Conservation (phyloP, 352 stramenopile genomes). For the Pythium periplocum region DNA sequence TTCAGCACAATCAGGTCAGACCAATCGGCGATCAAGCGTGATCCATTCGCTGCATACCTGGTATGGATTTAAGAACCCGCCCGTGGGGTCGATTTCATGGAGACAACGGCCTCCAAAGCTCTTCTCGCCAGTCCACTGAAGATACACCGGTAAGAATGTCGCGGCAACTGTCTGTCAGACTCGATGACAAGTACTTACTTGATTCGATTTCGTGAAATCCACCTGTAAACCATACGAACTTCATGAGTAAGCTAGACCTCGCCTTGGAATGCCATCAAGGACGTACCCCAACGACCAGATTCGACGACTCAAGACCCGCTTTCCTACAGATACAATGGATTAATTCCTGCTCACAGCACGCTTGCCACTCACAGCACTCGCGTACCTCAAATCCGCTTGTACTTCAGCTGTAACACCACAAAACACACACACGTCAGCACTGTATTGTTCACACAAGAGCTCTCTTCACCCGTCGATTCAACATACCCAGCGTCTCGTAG, state of each 20-base stretch:
- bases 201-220: constrained; percentile 70
- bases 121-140: constrained; percentile 54
- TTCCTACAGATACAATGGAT: constrained; percentile 3
- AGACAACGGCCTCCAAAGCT: constrained; percentile 55
- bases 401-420: constrained; percentile 30
- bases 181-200: constrained; percentile 14
- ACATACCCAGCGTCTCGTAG: constrained; percentile 51
- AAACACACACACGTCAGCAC: constrained; percentile 3
- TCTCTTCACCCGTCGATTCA: neutral
- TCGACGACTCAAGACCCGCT: constrained; percentile 61
- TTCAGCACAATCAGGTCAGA: constrained; percentile 12
- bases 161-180: neutral
- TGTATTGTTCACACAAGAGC: too few species aligned
- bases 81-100: constrained; percentile 49
- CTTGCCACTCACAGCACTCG: neutral
- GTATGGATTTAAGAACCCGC: constrained; percentile 47
- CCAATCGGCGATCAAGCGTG: neutral
- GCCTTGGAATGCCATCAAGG: neutral
- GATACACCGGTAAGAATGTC: neutral
- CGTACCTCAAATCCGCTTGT: constrained; percentile 33
- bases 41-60: constrained; percentile 30
- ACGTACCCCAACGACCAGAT: constrained; percentile 53
- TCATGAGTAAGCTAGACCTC: neutral
- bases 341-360: too few species aligned
- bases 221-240: constrained; percentile 22